Percentiles rank a stretch among this genome's conserved stretches.
These are phyloP conservation scores for Lactarius sanguifluus DNA, from an alignment of 768 basidiomycete species.

Conservation along the genomic window DNA sequence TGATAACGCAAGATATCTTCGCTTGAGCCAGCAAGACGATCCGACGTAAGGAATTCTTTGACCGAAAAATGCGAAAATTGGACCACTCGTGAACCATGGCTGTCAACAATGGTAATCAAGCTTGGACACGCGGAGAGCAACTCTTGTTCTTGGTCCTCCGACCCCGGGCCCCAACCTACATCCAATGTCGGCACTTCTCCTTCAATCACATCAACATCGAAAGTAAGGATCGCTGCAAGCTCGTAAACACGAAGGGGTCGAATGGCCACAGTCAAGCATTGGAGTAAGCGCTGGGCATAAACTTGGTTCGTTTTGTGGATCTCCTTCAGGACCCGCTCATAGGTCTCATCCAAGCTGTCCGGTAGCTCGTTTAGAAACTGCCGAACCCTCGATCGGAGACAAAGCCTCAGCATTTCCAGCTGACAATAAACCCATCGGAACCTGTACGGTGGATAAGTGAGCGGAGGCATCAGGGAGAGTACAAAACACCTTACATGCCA, in stretches of 20 bases:
- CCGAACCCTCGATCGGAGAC: neutral
- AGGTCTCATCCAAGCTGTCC: neutral
- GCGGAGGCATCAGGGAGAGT: neutral
- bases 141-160: neutral
- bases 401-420: neutral
- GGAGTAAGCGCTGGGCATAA: neutral
- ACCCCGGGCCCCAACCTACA: neutral
- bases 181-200: neutral
- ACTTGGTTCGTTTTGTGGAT: neutral
- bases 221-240: neutral
- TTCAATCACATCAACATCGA: neutral
- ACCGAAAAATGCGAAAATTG: conserved; percentile 1
- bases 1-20: neutral
- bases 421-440: neutral
- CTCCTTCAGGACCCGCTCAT: neutral
- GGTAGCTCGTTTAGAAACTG: neutral
- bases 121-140: neutral
- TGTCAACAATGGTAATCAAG: neutral
- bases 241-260: neutral
- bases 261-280: neutral
- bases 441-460: neutral
- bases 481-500: neutral
- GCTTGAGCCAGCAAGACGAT: neutral
- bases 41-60: neutral
- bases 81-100: neutral